A percentile compares a stretch with the other conserved stretches of the same genome.
Conservation (phyloP, 441 rosid species). For the Populus trichocarpa region DNA sequence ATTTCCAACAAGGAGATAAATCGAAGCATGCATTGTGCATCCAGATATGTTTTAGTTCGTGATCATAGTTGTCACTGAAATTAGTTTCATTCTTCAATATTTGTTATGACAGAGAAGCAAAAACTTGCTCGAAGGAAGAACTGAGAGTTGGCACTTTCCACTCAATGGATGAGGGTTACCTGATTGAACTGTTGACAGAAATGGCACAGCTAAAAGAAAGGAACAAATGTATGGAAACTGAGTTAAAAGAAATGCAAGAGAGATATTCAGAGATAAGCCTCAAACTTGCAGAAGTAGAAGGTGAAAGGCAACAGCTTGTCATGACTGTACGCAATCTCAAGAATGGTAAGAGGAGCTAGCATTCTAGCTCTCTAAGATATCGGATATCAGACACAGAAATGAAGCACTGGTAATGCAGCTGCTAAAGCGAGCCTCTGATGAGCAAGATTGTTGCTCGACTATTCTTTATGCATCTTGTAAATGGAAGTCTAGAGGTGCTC, state of each 20-base stretch:
- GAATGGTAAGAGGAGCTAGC: conserved; percentile 60
- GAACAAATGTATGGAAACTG: conserved; percentile 63
- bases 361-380: conserved; percentile 14
- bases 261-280: conserved; percentile 90
- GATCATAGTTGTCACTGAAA: background rate
- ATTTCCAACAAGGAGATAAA: background rate
- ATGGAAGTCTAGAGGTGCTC: background rate
- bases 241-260: conserved; percentile 78
- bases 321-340: conserved; percentile 80
- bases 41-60: background rate
- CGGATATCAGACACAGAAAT: conserved; percentile 2
- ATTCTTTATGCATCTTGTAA: conserved; percentile 3
- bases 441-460: conserved; percentile 14
- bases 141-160: conserved; percentile 16
- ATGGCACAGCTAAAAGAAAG: conserved; percentile 45
- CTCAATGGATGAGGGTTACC: conserved; percentile 39
- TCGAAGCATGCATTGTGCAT: background rate
- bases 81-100: background rate
- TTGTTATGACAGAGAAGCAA: conserved; percentile 2
- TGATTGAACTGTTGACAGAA: conserved; percentile 40
- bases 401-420: conserved; percentile 16
- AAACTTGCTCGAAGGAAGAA: conserved; percentile 27
- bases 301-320: conserved; percentile 88
- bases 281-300: conserved; percentile 93
- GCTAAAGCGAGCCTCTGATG: conserved; percentile 6